Conservation (phyloP, 495 filamentous ascomycete species). For the Jackrogersella minutella region DNA sequence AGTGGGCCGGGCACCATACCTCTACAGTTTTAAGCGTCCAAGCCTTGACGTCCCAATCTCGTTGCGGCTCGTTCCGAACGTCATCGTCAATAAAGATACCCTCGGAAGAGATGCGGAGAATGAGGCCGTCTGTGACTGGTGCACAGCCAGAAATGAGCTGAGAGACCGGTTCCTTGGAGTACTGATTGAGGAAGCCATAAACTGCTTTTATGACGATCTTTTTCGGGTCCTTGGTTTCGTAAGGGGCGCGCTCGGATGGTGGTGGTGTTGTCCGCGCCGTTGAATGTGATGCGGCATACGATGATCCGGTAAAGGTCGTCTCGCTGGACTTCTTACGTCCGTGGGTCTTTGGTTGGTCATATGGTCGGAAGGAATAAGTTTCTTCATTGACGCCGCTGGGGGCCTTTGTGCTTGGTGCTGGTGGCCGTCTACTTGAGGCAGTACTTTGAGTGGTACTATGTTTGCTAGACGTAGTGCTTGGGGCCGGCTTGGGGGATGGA, state of each 20-base stretch:
- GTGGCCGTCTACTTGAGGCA: constrained; percentile 50
- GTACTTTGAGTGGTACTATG: constrained; percentile 29
- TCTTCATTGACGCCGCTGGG: constrained; percentile 69
- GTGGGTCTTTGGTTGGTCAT: constrained; percentile 73
- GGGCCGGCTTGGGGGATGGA: constrained; percentile 33
- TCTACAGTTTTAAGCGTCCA: constrained; percentile 95
- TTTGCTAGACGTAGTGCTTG: constrained; percentile 43
- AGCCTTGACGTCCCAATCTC: constrained; percentile 98
- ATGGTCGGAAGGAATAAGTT: constrained; percentile 81
- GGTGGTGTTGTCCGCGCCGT: constrained; percentile 89
- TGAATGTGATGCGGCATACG: constrained; percentile 80
- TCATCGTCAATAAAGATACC: constrained; percentile 98
- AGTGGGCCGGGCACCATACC: constrained; percentile 77
- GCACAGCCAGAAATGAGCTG: constrained; percentile 77
- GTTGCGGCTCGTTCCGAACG: constrained; percentile 80
- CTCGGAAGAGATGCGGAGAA: constrained; percentile 83
- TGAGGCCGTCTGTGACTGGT: constrained; percentile 80
- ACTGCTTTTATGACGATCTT: constrained; percentile 95
- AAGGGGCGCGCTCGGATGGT: constrained; percentile 74
- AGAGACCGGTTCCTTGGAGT: constrained; percentile 79
- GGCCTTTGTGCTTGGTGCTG: constrained; percentile 58
- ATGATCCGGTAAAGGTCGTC: constrained; percentile 81
- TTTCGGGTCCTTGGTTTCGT: constrained; percentile 86
- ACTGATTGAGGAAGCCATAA: constrained; percentile 85
- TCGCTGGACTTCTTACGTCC: constrained; percentile 63